Conservation (phyloP, 2,329 filamentous ascomycete genomes). For the Elsinoe arachidis region DNA sequence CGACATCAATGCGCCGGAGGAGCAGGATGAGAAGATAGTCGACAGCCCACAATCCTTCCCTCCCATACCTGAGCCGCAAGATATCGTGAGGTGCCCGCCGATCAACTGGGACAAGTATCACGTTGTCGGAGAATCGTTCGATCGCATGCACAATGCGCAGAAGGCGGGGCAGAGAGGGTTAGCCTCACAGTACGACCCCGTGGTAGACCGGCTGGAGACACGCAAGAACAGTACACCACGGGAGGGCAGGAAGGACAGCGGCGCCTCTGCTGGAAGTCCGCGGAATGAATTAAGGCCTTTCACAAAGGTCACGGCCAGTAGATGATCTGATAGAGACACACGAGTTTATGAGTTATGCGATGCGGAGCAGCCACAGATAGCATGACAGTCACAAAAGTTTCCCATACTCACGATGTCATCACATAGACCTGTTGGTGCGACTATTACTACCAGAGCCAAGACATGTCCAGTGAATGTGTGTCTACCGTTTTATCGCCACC, state of each 20-base stretch:
- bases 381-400: background rate
- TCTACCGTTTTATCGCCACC: background rate
- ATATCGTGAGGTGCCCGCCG: conserved; percentile 74
- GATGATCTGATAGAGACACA: background rate
- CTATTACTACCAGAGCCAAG: background rate
- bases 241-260: conserved; percentile 16
- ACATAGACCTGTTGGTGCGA: too few relatives aligned
- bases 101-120: conserved; percentile 95
- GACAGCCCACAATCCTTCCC: conserved; percentile 41
- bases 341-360: background rate
- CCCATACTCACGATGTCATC: background rate
- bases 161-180: conserved; percentile 46
- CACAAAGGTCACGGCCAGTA: conserved; percentile 1
- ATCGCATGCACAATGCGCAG: conserved; percentile 72
- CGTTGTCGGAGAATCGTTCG: conserved; percentile 73
- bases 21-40: conserved; percentile 20
- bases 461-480: background rate
- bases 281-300: background rate
- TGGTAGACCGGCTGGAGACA: conserved; percentile 42
- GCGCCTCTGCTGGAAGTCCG: conserved; percentile 8
- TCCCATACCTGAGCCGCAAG: conserved; percentile 66
- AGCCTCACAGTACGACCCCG: conserved; percentile 52
- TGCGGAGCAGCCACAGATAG: background rate
- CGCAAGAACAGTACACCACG: conserved; percentile 12
- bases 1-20: conserved; percentile 28